Percentiles rank a stretch among this genome's conserved stretches.
Conservation (phyloP, 352 stramenopile genomes). For the Paralagenidium karlingii region DNA sequence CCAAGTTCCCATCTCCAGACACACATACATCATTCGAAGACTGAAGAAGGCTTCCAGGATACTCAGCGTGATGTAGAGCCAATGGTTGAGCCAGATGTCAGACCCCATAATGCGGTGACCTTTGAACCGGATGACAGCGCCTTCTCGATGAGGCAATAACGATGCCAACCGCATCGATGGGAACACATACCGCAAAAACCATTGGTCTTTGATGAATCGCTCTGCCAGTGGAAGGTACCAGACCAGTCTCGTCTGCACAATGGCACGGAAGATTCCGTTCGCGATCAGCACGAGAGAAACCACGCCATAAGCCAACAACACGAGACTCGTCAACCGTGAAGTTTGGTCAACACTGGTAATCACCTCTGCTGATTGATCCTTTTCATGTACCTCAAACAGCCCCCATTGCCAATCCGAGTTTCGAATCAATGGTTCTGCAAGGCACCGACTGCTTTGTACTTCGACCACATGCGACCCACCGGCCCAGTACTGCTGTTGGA, state of each 20-base stretch:
- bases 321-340: slow-evolving; percentile 20
- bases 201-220: slow-evolving; percentile 15
- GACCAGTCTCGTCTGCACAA: slow-evolving; percentile 21
- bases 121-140: slow-evolving; percentile 34
- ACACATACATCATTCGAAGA: slow-evolving; percentile 28
- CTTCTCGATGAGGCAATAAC: slow-evolving; percentile 18
- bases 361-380: slow-evolving; percentile 1
- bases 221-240: slow-evolving; percentile 23
- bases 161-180: slow-evolving; percentile 29
- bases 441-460: slow-evolving; percentile 11
- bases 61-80: slow-evolving; percentile 46
- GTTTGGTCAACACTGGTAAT: slow-evolving; percentile 22
- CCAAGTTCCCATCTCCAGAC: slow-evolving; percentile 30
- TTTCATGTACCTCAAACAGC: slow-evolving; percentile 1
- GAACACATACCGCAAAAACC: slow-evolving; percentile 21
- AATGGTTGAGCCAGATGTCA: slow-evolving; percentile 58
- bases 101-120: slow-evolving; percentile 33
- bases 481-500: slow-evolving; percentile 37
- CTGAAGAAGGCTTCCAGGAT: slow-evolving; percentile 32
- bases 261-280: slow-evolving; percentile 25
- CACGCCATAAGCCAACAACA: slow-evolving; percentile 27
- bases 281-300: slow-evolving; percentile 34
- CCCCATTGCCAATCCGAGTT: slow-evolving; percentile 1
- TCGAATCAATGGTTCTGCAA: slow-evolving; percentile 1
- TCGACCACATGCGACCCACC: slow-evolving; percentile 31